phyloP scores from a whole-genome alignment of 371 early-diverging fungal species.

The Conidiobolus incongruus region DNA sequence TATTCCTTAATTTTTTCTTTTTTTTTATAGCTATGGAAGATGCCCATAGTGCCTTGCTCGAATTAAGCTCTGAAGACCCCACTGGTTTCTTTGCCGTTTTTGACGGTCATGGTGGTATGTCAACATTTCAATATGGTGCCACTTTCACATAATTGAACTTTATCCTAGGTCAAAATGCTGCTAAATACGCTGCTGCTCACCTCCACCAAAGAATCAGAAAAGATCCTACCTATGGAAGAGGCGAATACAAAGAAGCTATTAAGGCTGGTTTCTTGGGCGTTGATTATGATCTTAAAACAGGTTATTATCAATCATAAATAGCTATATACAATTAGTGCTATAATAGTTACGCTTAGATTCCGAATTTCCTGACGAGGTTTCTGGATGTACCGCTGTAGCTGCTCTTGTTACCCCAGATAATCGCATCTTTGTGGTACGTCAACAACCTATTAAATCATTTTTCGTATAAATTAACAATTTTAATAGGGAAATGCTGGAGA shows the following conservation, averaged over 20 bases:
- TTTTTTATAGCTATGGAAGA: slow-evolving; percentile 76
- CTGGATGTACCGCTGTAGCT: slow-evolving; percentile 90
- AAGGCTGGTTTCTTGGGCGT: slow-evolving; percentile 55
- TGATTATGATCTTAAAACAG: slow-evolving; percentile 49
- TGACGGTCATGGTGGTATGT: slow-evolving; percentile 87
- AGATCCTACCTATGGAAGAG: slow-evolving; percentile 31
- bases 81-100: slow-evolving; percentile 77
- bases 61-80: slow-evolving; percentile 16
- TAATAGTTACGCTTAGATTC: slow-evolving; percentile 25
- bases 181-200: slow-evolving; percentile 59
- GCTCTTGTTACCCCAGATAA: slow-evolving; percentile 51
- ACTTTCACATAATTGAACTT: not conserved
- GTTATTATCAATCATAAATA: slow-evolving; percentile 9
- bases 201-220: slow-evolving; percentile 40
- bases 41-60: slow-evolving; percentile 71
- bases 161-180: slow-evolving; percentile 36
- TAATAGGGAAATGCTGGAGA: slow-evolving; percentile 81
- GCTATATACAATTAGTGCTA: too few relatives aligned
- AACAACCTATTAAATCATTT: too few relatives aligned
- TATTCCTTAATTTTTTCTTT: not conserved
- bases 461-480: not conserved
- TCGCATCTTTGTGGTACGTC: slow-evolving; percentile 14
- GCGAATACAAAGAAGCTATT: slow-evolving; percentile 40
- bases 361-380: slow-evolving; percentile 39
- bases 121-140: too few relatives aligned